Evolutionary conservation across 768 basidiomycete genomes (phyloP).

Genomic region (Antrodiella citrinella): DNA sequence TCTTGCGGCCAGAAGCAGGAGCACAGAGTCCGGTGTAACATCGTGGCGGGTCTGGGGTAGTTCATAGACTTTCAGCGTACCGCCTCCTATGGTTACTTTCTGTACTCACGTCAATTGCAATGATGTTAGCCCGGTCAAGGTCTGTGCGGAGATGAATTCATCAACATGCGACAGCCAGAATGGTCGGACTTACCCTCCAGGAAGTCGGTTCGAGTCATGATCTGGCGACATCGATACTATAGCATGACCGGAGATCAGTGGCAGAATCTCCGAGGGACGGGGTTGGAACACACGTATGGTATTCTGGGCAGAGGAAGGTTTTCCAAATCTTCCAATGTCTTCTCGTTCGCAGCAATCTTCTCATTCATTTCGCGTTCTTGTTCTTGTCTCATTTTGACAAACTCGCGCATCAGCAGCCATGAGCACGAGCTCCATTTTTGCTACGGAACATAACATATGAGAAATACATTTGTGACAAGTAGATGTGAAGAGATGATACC

Average conservation of each 20-base stretch:
- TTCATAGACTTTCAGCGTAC: slow-evolving; percentile 9
- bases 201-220: slow-evolving; percentile 83
- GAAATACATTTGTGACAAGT: neutral
- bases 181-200: slow-evolving; percentile 48
- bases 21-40: slow-evolving; percentile 73
- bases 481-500: slow-evolving; percentile 33
- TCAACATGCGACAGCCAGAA: neutral
- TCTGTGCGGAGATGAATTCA: slow-evolving; percentile 25
- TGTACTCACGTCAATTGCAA: slow-evolving; percentile 64
- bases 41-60: slow-evolving; percentile 53
- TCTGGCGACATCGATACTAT: slow-evolving; percentile 64
- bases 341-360: slow-evolving; percentile 28
- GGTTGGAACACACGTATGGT: slow-evolving; percentile 40
- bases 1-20: slow-evolving; percentile 65
- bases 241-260: slow-evolving; percentile 3
- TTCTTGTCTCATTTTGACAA: slow-evolving; percentile 52
- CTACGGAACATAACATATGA: too few species aligned
- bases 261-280: slow-evolving; percentile 8
- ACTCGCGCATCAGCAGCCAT: slow-evolving; percentile 69
- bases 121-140: slow-evolving; percentile 63
- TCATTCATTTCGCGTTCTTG: slow-evolving; percentile 37
- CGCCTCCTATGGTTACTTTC: neutral
- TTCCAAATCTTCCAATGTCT: slow-evolving; percentile 24
- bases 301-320: slow-evolving; percentile 54
- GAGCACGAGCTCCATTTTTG: slow-evolving; percentile 82